Conservation (phyloP, 106 monocot genomes). For the Iris macrosiphon region DNA sequence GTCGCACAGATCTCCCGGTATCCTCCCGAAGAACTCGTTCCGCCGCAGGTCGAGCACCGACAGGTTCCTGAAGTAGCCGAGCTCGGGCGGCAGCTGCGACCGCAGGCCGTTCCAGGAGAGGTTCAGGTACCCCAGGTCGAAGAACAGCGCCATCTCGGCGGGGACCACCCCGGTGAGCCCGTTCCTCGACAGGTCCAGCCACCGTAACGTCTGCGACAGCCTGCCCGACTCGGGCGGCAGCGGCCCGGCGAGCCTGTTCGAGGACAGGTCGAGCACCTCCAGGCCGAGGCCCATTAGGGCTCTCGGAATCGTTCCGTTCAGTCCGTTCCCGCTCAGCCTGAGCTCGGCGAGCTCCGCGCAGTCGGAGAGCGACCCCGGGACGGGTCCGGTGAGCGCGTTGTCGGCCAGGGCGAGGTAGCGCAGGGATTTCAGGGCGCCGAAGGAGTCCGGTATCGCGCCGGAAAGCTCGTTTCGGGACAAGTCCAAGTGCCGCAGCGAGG, state of each 20-base stretch:
- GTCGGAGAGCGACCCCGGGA: slow-evolving; percentile 39
- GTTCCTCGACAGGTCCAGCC: slow-evolving; percentile 61
- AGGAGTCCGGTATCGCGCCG: slow-evolving; percentile 33
- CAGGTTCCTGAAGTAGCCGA: slow-evolving; percentile 12
- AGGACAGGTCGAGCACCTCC: slow-evolving; percentile 61
- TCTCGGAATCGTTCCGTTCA: slow-evolving; percentile 61
- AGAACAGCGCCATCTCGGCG: slow-evolving; percentile 48
- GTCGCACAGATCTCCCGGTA: slow-evolving; percentile 13
- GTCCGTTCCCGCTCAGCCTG: slow-evolving; percentile 30
- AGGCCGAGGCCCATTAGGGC: slow-evolving; percentile 53
- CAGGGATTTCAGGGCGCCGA: slow-evolving; percentile 40
- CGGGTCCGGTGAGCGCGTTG: slow-evolving; percentile 48
- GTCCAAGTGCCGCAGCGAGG: slow-evolving; percentile 40
- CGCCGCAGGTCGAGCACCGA: slow-evolving; percentile 56
- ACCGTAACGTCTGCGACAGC: slow-evolving; percentile 43
- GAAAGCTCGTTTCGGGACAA: slow-evolving; percentile 50
- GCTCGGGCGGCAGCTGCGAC: slow-evolving; percentile 10
- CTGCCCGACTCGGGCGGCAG: slow-evolving; percentile 49
- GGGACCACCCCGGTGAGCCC: slow-evolving; percentile 47
- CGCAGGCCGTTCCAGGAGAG: slow-evolving; percentile 56
- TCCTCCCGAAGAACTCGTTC: slow-evolving; percentile 29
- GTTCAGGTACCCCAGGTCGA: slow-evolving; percentile 54
- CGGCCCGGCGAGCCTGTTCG: slow-evolving; percentile 49
- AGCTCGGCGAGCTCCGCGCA: slow-evolving; percentile 47
- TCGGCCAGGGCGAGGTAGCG: slow-evolving; percentile 29